A percentile compares a stretch with the other conserved stretches of the same genome.
Evolutionary conservation across 1,284 basidiomycete species (phyloP).

Genomic region (Omphalotus olearius): DNA sequence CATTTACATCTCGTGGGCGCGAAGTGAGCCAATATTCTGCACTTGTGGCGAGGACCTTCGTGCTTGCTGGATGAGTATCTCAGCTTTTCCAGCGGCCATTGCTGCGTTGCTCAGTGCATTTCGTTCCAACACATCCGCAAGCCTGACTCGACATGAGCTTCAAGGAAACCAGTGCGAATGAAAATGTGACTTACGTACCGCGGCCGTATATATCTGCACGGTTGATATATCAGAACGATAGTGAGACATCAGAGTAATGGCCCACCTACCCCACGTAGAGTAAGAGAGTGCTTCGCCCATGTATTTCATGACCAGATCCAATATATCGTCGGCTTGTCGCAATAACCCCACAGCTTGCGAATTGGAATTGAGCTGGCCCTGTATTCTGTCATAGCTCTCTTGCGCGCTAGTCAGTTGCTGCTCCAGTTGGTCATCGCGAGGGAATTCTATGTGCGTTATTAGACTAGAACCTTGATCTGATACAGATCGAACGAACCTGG

Average conservation of each 20-base stretch:
- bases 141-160: constrained; percentile 18
- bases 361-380: constrained; percentile 31
- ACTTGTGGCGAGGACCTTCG: constrained; percentile 29
- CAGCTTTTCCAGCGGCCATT: constrained; percentile 28
- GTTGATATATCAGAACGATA: background rate
- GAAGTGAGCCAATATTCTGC: constrained; percentile 31
- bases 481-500: constrained; percentile 15
- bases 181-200: constrained; percentile 25
- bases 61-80: constrained; percentile 33
- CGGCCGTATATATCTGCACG: constrained; percentile 30
- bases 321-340: constrained; percentile 26
- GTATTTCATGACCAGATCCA: constrained; percentile 26
- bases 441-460: constrained; percentile 8
- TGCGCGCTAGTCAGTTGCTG: constrained; percentile 16
- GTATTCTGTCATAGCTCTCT: constrained; percentile 28
- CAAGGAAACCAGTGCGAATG: background rate
- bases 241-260: constrained; percentile 19
- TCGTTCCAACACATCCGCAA: constrained; percentile 36
- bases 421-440: constrained; percentile 16
- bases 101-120: constrained; percentile 32
- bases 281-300: constrained; percentile 33
- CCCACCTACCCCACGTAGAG: constrained; percentile 26
- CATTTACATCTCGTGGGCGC: constrained; percentile 35
- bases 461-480: constrained; percentile 9
- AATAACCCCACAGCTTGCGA: constrained; percentile 34